Evolutionary conservation across 768 basidiomycete genomes (phyloP).

Genomic region (Leucosporidium yakuticum): DNA sequence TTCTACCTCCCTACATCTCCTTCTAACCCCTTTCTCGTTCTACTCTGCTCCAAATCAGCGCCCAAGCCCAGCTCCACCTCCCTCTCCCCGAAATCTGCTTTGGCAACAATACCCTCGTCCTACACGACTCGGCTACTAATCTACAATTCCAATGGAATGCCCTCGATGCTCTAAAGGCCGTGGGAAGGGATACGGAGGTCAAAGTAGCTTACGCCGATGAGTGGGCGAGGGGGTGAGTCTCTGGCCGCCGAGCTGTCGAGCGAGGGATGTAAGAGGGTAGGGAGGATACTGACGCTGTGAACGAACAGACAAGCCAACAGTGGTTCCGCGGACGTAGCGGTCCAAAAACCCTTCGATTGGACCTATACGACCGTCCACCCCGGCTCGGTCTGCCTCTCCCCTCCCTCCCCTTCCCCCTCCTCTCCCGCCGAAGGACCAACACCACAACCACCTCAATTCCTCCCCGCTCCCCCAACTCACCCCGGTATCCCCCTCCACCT

Average conservation of each 20-base stretch:
- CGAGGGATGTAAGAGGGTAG: no score
- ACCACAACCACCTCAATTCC: slow-evolving; percentile 24
- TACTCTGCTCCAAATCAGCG: slow-evolving; percentile 33
- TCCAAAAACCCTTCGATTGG: slow-evolving; percentile 92
- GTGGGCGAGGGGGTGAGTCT: slow-evolving; percentile 63
- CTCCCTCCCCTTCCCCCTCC: not conserved
- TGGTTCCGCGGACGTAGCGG: slow-evolving; percentile 52
- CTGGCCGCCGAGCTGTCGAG: not conserved
- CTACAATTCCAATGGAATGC: slow-evolving; percentile 65
- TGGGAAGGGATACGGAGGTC: slow-evolving; percentile 70
- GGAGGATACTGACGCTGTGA: not conserved
- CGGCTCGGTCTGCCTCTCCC: slow-evolving; percentile 46
- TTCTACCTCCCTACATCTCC: not conserved
- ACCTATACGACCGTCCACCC: slow-evolving; percentile 87
- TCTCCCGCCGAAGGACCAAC: not conserved
- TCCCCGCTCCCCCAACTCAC: slow-evolving; percentile 34
- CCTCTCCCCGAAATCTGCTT: slow-evolving; percentile 97
- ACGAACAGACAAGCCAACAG: slow-evolving; percentile 10
- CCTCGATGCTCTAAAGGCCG: slow-evolving; percentile 60
- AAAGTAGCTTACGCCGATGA: slow-evolving; percentile 91
- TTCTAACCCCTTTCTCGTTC: not conserved
- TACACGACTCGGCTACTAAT: slow-evolving; percentile 61
- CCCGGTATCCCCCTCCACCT: slow-evolving; percentile 70
- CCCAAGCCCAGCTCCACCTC: slow-evolving; percentile 51
- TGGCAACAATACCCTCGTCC: slow-evolving; percentile 66